A percentile compares a stretch with the other conserved stretches of the same genome.
Evolutionary conservation across 2,329 filamentous ascomycete genomes (phyloP).

Genomic region (Monosporascus sp.): DNA sequence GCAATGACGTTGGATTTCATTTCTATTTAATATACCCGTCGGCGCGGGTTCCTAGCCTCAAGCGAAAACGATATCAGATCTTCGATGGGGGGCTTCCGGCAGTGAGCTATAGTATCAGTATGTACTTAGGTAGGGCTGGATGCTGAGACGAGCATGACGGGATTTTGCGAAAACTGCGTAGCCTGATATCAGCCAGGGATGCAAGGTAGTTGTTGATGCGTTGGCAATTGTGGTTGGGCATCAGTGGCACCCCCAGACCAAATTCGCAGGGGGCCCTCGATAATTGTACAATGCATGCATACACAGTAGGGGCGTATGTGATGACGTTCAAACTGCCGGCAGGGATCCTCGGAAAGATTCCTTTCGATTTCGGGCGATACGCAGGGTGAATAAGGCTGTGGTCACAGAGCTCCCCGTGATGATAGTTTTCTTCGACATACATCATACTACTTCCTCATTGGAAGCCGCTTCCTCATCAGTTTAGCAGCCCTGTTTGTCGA

Average conservation of each 20-base stretch:
- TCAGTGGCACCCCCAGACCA: not conserved
- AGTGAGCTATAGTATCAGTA: no score
- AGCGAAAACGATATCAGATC: not conserved
- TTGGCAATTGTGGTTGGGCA: not conserved
- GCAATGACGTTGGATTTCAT: not conserved
- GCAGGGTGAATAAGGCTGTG: not conserved
- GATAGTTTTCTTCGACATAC: not conserved
- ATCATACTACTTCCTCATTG: not conserved
- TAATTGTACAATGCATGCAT: not conserved
- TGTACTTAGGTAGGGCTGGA: no score
- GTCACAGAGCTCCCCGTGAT: not conserved
- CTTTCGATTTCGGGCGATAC: not conserved
- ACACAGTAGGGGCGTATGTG: not conserved
- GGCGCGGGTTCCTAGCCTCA: not conserved
- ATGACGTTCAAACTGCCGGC: not conserved
- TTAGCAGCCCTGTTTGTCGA: no score
- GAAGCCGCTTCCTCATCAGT: no score
- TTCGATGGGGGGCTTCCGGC: not conserved
- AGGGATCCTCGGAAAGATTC: not conserved
- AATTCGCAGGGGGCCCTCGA: not conserved
- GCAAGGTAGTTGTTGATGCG: not conserved
- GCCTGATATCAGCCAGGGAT: not conserved
- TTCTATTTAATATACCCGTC: not conserved
- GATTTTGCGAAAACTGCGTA: not conserved
- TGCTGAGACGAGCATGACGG: no score